Percentiles rank a stretch among this genome's conserved stretches.
Conservation (phyloP, 2,329 filamentous ascomycete genomes). For the Hypoxylon sp. region DNA sequence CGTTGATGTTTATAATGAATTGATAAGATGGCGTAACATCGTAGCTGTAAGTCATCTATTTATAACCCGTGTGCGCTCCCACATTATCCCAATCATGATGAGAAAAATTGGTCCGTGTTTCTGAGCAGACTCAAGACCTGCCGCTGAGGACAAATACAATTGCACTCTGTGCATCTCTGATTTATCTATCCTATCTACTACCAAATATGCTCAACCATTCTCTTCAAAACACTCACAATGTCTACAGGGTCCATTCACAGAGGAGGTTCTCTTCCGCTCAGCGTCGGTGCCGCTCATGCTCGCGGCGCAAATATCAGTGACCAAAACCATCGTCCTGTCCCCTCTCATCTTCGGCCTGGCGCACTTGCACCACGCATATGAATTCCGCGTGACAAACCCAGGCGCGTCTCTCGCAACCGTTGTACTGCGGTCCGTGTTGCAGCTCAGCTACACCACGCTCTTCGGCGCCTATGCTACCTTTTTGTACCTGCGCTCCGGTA, state of each 20-base stretch:
- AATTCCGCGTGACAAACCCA: conserved; percentile 86
- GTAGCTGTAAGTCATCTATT: conserved; percentile 73
- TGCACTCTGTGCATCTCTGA: conserved; percentile 52
- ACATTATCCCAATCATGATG: conserved; percentile 64
- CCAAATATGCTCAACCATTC: conserved; percentile 1
- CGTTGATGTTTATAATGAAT: conserved; percentile 73
- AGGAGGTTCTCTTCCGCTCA: conserved; percentile 94
- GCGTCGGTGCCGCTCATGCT: conserved; percentile 86
- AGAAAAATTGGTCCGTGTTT: conserved; percentile 86
- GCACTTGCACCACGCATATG: conserved; percentile 95
- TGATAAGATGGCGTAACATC: conserved; percentile 87
- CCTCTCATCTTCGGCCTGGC: conserved; percentile 93
- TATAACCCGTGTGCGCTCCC: background rate
- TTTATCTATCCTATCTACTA: conserved; percentile 1
- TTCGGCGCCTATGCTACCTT: conserved; percentile 97
- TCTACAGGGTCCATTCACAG: conserved; percentile 81
- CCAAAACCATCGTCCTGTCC: conserved; percentile 79
- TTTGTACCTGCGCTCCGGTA: conserved; percentile 86
- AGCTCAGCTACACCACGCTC: conserved; percentile 89
- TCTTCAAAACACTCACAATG: conserved; percentile 22
- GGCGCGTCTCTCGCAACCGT: conserved; percentile 72
- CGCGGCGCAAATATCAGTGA: conserved; percentile 69
- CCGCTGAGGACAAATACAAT: conserved; percentile 52
- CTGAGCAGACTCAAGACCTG: conserved; percentile 67
- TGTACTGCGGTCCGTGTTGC: conserved; percentile 79